Base-by-base conservation (phyloP, 2,329 filamentous ascomycete species). In the Aspergillus bombycis region DNA sequence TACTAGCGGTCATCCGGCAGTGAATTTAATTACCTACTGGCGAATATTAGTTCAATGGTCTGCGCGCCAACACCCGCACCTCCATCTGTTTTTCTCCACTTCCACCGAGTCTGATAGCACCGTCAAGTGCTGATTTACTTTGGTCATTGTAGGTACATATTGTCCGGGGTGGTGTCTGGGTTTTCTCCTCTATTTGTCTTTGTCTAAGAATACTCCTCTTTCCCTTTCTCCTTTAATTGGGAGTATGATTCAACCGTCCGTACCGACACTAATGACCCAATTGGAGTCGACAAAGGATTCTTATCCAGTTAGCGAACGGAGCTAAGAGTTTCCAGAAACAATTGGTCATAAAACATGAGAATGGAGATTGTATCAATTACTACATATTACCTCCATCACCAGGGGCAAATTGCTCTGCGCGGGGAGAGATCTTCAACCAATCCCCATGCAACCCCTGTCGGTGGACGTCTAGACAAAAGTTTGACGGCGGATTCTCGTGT, bases 391-490 rank as follows among this genome's bases (percentile, higher is more conserved):
- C 38, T 34, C 28, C 30, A 14, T 52, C 9, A 32, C 28, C 48
- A 52, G 28, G 48, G 48, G 48, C 48, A 52, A 52, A 52, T 52
- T 32, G 11, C 26, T 21, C 19, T 52, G 26, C 64, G 66, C 66
- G 63, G 65, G 65, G 65, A 58, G 65, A 61, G 63, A 63, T 65
- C 63, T 62, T 63, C 65, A 32, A 28, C 48, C 36, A 34, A 45
- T 57, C 30, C 23, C 56, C 21, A 21, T 55, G 38, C 21, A 48
- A 54, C 28, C 57, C 60, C 57, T 57, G 46, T 62, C 57, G 43
- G n/a, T 19, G 45, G 56, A 32, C 28, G 53, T 60, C 60, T 57
- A 57, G 62, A 54, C 56, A 58, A 62, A 52, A 52, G 48, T 21
- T 57, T 53, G 43, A 57, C 23, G 34, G 30, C 58, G 41, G 48